These are phyloP conservation scores for Apiospora pterosperma DNA, from an alignment of 2,329 filamentous ascomycete species.

Conservation along the genomic window DNA sequence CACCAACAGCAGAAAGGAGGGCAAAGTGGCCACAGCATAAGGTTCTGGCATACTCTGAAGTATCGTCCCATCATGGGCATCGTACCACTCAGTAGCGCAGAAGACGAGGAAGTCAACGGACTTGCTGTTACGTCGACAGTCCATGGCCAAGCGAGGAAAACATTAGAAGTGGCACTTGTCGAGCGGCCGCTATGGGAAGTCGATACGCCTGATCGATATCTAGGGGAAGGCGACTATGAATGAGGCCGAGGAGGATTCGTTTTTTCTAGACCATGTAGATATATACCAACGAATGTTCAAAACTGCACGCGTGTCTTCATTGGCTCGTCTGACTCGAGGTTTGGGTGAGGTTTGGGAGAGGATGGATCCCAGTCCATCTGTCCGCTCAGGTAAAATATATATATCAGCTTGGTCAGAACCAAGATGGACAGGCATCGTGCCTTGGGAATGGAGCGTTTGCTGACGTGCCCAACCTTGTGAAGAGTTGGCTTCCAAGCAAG, in stretches of 20 bases:
- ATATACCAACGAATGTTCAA: not conserved
- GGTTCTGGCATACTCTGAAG: constrained; percentile 82
- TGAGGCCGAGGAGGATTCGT: not conserved
- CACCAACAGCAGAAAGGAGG: constrained; percentile 20
- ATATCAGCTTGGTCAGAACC: no score
- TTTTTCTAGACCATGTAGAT: not conserved
- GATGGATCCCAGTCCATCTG: no score
- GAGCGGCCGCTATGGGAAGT: constrained; percentile 84
- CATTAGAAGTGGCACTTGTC: constrained; percentile 79
- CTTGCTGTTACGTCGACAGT: constrained; percentile 4
- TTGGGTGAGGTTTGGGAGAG: not conserved
- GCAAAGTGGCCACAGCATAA: constrained; percentile 18
- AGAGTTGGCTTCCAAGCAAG: no score
- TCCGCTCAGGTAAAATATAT: no score
- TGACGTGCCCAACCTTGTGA: no score
- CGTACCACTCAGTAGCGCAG: constrained; percentile 38
- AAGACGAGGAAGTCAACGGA: constrained; percentile 11
- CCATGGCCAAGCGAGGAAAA: constrained; percentile 19
- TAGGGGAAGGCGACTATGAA: constrained; percentile 1
- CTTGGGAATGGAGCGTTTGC: no score
- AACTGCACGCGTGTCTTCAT: not conserved
- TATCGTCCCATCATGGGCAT: constrained; percentile 89
- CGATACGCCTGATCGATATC: constrained; percentile 36
- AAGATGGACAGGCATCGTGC: no score
- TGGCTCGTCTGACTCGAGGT: not conserved